Evolutionary conservation across 441 rosid species (phyloP).

Genomic region (Aquilaria agallochum): DNA sequence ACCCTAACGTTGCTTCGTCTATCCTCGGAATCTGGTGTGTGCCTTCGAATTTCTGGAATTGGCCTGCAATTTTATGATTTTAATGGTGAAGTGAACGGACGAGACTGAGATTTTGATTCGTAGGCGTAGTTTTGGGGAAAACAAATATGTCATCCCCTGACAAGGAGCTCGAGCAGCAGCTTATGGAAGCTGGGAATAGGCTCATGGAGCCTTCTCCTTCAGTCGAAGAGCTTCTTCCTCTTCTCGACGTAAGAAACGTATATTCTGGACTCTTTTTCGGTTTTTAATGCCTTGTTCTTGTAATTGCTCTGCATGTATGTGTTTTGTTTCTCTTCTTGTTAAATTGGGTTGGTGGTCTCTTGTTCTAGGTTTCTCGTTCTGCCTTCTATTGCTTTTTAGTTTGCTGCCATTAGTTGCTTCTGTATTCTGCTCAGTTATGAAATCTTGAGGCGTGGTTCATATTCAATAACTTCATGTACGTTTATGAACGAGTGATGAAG

Average conservation of each 20-base stretch:
- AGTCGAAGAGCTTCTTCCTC: constrained; percentile 70
- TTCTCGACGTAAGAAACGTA: constrained; percentile 75
- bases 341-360: not conserved
- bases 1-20: constrained; percentile 14
- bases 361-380: not conserved
- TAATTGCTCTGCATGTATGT: not conserved
- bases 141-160: constrained; percentile 47
- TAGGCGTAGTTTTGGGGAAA: constrained; percentile 7
- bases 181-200: constrained; percentile 66
- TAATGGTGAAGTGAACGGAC: constrained; percentile 36
- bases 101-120: constrained; percentile 19
- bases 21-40: constrained; percentile 7
- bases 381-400: not conserved
- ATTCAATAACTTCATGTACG: not conserved
- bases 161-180: constrained; percentile 69
- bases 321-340: not conserved
- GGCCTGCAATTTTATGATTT: constrained; percentile 19
- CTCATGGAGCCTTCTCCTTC: constrained; percentile 62
- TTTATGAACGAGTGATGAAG: no score
- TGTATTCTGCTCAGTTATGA: not conserved
- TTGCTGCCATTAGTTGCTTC: not conserved
- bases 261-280: not conserved
- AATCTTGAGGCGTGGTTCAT: constrained; percentile 8
- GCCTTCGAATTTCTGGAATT: constrained; percentile 15
- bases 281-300: not conserved